Base-by-base conservation (phyloP, 768 basidiomycete species). In the Termitomyces heimii region DNA sequence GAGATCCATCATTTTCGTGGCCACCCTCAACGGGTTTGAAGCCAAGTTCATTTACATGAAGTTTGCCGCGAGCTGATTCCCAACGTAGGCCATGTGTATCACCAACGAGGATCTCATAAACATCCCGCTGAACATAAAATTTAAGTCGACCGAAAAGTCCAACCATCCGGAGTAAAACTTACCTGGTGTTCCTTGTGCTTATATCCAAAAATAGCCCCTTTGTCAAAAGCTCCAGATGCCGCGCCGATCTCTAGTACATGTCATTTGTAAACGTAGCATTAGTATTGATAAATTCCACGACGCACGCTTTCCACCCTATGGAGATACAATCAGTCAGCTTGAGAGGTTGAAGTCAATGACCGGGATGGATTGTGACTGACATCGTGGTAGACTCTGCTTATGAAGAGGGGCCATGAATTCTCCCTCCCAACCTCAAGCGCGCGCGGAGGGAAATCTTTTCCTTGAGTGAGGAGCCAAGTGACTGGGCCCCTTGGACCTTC, bases 81-180 rank as follows among this genome's bases (percentile, higher is more conserved):
- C 88, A 91, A 49, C 62, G 74, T 53, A 91, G 67, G 26, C 75
- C 84, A 4, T 67, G 68, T 60, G 74, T 70, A 64, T 89, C 74
- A 1, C 85, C 88, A 18, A 89, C 72, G n/a, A 91, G 83, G 46
- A 90, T 77, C 64, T 91, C 88, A 62, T 82, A 90, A 34, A 73
- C 76, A 29, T 76, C 79, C 34, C 84, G 39, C 88, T 89, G 62
- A 9, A n/a, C 44, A 53, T 24, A 13, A n/a, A 49, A 46, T 31
- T 49, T n/a, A 22, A 54, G 31, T 34, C 42, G 46, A 9, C 20
- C 20, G 20, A 55, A 37, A 35, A 50, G 37, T 32, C 35, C 35
- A 20, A 43, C 13, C 44, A 14, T 31, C 28, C 35, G 39, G 46
- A 50, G 16, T 31, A 35, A 24, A n/a, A 63, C 70, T 45, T 68